Conservation (phyloP, 768 basidiomycete genomes). For the Hericium alpestre region DNA sequence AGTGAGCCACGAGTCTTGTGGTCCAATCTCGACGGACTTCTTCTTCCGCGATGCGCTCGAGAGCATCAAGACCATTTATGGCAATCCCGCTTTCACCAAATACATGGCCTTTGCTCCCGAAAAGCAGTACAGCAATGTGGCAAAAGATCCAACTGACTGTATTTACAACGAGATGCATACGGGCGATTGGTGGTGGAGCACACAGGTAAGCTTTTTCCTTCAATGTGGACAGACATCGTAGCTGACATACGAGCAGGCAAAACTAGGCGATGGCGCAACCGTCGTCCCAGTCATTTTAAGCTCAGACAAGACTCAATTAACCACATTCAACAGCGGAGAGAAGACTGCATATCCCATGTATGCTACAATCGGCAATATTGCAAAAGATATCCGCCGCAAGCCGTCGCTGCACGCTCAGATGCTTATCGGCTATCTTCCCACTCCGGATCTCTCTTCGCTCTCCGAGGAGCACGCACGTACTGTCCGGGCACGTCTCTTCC, state of each 20-base stretch:
- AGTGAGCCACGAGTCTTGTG: neutral
- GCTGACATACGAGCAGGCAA: neutral
- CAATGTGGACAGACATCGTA: too few species aligned
- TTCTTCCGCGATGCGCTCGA: constrained; percentile 7
- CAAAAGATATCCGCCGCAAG: constrained; percentile 13
- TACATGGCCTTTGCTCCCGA: constrained; percentile 4
- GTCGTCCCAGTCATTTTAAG: constrained; percentile 12
- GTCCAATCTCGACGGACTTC: neutral
- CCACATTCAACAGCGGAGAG: constrained; percentile 12
- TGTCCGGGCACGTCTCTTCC: constrained; percentile 11
- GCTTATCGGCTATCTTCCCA: constrained; percentile 19
- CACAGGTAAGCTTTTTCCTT: constrained; percentile 3
- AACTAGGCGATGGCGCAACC: constrained; percentile 4
- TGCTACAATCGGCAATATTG: constrained; percentile 18
- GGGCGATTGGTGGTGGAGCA: constrained; percentile 8
- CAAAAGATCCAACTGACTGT: neutral
- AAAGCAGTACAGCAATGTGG: constrained; percentile 1
- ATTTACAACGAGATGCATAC: constrained; percentile 9
- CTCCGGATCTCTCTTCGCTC: constrained; percentile 3
- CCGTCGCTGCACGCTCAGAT: constrained; percentile 10
- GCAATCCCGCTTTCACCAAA: neutral
- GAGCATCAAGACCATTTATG: constrained; percentile 2
- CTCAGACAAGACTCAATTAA: constrained; percentile 15
- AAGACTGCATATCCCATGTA: constrained; percentile 21
- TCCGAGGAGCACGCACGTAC: neutral